Evolutionary conservation across 331 rosid species (phyloP).

Genomic region (Arachis monticola): DNA sequence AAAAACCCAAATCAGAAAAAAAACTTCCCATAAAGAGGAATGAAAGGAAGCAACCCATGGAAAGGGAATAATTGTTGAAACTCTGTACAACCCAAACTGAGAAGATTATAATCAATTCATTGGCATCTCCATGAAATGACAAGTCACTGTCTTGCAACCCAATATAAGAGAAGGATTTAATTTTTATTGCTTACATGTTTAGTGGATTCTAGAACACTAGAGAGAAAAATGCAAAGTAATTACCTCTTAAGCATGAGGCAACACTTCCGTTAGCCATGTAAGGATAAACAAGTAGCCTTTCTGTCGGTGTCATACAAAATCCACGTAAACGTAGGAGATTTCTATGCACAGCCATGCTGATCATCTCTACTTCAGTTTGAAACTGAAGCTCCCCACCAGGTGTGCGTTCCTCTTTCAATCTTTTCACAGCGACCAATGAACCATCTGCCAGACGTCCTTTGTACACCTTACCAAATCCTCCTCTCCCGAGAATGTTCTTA

Average conservation of each 20-base stretch:
- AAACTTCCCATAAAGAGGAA: background rate
- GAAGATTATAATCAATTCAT: background rate
- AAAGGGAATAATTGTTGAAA: background rate
- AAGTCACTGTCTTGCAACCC: background rate
- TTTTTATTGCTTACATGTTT: background rate
- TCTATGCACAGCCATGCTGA: conserved; percentile 99
- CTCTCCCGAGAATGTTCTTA: conserved; percentile 96
- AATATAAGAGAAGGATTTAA: background rate
- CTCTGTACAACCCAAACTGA: background rate
- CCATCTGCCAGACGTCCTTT: conserved; percentile 99
- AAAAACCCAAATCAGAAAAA: too few species aligned
- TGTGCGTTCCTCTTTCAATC: conserved; percentile 98
- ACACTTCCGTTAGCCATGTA: conserved; percentile 99
- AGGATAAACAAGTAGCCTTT: conserved; percentile 94
- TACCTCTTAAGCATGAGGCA: conserved; percentile 98
- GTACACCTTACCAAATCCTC: conserved; percentile 98
- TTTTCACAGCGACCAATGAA: conserved; percentile 91
- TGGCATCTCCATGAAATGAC: background rate
- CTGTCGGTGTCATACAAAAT: conserved; percentile 98
- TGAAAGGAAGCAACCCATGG: background rate
- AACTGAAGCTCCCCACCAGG: conserved; percentile 99
- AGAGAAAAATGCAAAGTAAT: conserved; percentile 17
- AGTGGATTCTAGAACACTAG: background rate
- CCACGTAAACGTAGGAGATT: conserved; percentile 96
- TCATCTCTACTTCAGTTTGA: conserved; percentile 99